Evolutionary conservation across 108 stramenopile species (phyloP).

Genomic region (Cyclostephanos invisitatus): DNA sequence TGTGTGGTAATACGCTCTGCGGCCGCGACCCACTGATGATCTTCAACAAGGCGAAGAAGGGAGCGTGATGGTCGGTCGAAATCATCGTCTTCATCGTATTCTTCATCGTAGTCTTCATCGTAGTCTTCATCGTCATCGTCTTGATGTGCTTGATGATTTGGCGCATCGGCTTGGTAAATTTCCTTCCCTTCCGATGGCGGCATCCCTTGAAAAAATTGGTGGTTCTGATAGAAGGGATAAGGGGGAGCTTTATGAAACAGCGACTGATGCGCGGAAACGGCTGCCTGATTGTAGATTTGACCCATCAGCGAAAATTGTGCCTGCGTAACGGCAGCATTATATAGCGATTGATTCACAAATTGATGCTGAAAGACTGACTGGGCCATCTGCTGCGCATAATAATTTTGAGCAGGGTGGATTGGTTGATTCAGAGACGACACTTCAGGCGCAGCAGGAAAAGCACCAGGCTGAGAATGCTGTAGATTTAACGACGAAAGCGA

Average conservation of each 20-base stretch:
- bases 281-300: background rate
- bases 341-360: background rate
- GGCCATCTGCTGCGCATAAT: background rate
- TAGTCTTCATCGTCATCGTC: slow-evolving; percentile 2
- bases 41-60: slow-evolving; percentile 46
- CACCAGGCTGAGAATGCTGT: background rate
- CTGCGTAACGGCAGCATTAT: background rate
- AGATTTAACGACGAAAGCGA: background rate
- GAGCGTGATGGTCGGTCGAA: slow-evolving; percentile 6
- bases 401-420: background rate
- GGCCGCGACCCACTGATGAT: slow-evolving; percentile 58
- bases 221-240: background rate
- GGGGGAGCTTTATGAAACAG: background rate
- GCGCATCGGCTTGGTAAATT: background rate
- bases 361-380: background rate
- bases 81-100: slow-evolving; percentile 16
- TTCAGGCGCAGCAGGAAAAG: background rate
- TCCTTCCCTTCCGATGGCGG: background rate
- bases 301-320: background rate
- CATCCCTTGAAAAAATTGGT: background rate
- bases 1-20: slow-evolving; percentile 51
- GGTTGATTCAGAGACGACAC: background rate
- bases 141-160: background rate
- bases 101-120: slow-evolving; percentile 17
- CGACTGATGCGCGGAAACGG: background rate